These are phyloP conservation scores for Tricholoma hemisulphureum DNA, from an alignment of 768 basidiomycete genomes.

Conservation along the genomic window DNA sequence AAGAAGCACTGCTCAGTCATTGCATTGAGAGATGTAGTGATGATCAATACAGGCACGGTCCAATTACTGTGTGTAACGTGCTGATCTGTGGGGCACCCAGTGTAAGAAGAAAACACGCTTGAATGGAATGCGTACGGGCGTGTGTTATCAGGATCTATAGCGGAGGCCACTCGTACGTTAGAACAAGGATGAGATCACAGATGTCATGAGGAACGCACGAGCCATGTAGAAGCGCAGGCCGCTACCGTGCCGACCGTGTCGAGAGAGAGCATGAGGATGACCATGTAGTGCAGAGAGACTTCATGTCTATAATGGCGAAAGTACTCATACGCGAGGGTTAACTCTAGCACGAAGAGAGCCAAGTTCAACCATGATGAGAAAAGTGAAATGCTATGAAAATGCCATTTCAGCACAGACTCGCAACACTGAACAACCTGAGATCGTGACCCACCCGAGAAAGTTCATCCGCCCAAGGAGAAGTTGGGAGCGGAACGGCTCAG, in stretches of 20 bases:
- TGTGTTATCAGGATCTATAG: constrained; percentile 2
- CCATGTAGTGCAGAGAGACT: constrained; percentile 1
- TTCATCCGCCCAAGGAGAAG: no score
- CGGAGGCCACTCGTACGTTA: neutral
- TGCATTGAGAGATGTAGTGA: constrained; percentile 5
- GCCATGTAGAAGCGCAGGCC: constrained; percentile 8
- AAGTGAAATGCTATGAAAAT: constrained; percentile 4
- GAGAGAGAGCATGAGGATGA: neutral
- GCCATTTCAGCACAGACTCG: no score
- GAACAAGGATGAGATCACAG: neutral
- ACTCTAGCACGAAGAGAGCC: constrained; percentile 8
- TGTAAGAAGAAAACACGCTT: neutral
- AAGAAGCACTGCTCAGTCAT: constrained; percentile 14
- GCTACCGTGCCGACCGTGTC: constrained; percentile 10
- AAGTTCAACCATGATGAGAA: constrained; percentile 15
- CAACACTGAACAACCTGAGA: no score
- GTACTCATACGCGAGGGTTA: constrained; percentile 4
- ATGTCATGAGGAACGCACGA: neutral
- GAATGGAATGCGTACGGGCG: neutral
- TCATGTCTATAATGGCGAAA: constrained; percentile 4
- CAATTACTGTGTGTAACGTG: constrained; percentile 1
- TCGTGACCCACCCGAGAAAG: no score
- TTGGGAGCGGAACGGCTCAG: no score
- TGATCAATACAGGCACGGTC: constrained; percentile 6
- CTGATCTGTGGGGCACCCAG: neutral